Base-by-base conservation (phyloP, 805 yeast genomes). In the Sugiyamaella lignohabitans region DNA sequence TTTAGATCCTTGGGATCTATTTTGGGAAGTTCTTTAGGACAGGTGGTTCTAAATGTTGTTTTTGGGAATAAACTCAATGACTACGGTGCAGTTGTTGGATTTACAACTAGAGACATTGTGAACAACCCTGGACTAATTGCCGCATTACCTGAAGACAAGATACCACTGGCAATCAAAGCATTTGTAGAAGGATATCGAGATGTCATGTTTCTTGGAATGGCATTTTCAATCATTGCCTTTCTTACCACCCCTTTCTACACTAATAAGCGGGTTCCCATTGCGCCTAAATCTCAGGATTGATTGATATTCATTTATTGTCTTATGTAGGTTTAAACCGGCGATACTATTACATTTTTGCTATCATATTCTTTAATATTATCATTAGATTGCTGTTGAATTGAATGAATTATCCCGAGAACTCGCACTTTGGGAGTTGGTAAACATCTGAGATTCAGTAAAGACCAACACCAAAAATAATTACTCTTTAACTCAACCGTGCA, bases 1-100 rank as follows among this genome's bases (percentile, higher is more conserved):
- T 57, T 56, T 17, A 67, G 80, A 56, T 56, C 71, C 1, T 48
- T 75, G 18, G 76, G 74, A 19, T 73, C 75, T 39, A 64, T 76
- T 1, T 19, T 76, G 22, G 70, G 74, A 18, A 59, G 71, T 3
- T 61, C 63, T 27, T 53, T 75, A 22, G 67, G 71, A 1, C 74
- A 72, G 45, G 61, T 69, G 3, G 66, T 71, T 5, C 72, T 67
- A 55, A 59, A 66, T 8, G 54, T 63, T 2, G 57, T 63, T 2
- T 51, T 65, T 50, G 61, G 49, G 51, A 8, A 27, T 8, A 27
- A 27, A 14, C 8, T 27, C 14, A 8, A 8, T 8, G 14, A 27
- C 32, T 27, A 8, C 14, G 11, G 11, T 8, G 8, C 32, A 8
- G 32, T 8, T 27, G 14, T 27, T 27, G 32, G 14, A 8, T 14